Percentiles rank a stretch among this genome's conserved stretches.
Evolutionary conservation across 257 asterid species (phyloP).

Genomic region (Orobanche coerulescens): DNA sequence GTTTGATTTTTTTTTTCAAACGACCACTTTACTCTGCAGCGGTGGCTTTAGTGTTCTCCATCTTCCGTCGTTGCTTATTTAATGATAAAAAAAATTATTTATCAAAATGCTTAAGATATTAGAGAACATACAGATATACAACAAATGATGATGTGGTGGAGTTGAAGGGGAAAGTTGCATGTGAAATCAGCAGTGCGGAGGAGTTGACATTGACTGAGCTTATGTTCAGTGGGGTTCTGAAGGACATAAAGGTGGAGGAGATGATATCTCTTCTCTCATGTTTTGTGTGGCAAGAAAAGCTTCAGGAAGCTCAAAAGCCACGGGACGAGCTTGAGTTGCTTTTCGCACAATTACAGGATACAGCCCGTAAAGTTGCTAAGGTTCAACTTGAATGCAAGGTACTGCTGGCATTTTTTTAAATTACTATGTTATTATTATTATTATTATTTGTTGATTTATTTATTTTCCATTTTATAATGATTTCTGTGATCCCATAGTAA

Average conservation of each 20-base stretch:
- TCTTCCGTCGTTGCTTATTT: conserved; percentile 13
- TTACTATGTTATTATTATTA: not conserved
- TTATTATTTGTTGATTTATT: not conserved
- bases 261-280: conserved; percentile 91
- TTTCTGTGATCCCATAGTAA: not conserved
- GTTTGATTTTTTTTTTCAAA: too few species aligned
- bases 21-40: conserved; percentile 1
- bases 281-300: conserved; percentile 97
- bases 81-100: not conserved
- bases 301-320: conserved; percentile 84
- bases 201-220: conserved; percentile 89
- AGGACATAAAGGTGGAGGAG: conserved; percentile 78
- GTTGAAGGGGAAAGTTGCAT: conserved; percentile 88
- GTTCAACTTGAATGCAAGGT: conserved; percentile 99
- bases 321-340: conserved; percentile 79
- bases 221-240: conserved; percentile 79
- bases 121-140: conserved; percentile 49
- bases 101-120: not conserved
- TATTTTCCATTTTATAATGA: not conserved
- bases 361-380: conserved; percentile 87
- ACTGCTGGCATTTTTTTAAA: conserved; percentile 15
- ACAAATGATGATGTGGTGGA: conserved; percentile 80
- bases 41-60: not conserved
- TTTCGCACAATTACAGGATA: conserved; percentile 71
- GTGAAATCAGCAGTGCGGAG: conserved; percentile 97